phyloP scores from a whole-genome alignment of 345 rosid genomes.

The Gossypium australe region DNA sequence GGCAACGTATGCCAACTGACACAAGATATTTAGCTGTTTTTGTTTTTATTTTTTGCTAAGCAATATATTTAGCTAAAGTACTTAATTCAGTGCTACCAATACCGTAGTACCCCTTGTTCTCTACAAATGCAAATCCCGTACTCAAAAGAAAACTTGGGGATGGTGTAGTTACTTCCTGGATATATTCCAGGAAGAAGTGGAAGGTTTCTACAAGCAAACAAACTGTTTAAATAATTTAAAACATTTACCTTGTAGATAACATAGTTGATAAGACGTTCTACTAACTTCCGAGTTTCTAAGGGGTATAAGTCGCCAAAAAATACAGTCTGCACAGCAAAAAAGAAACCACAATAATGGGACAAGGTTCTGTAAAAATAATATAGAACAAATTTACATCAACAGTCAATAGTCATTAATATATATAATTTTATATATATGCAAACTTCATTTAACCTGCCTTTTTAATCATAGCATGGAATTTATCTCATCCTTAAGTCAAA shows the following conservation, averaged over 20 bases:
- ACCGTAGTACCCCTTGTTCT: not conserved
- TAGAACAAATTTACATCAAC: not conserved
- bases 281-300: constrained; percentile 71
- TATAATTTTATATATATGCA: not conserved
- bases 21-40: not conserved
- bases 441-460: not conserved
- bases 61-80: not conserved
- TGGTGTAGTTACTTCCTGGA: not conserved
- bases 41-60: not conserved
- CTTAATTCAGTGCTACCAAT: not conserved
- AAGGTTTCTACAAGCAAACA: not conserved
- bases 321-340: constrained; percentile 55
- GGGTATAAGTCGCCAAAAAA: constrained; percentile 77
- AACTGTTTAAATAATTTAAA: not conserved
- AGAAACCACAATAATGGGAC: constrained; percentile 4
- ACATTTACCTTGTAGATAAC: constrained; percentile 44
- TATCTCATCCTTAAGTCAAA: not conserved
- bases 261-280: constrained; percentile 90
- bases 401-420: not conserved
- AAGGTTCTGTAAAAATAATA: not conserved
- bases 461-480: not conserved
- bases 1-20: not conserved
- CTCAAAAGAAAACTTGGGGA: not conserved
- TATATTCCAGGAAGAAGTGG: not conserved
- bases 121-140: not conserved